phyloP scores from a whole-genome alignment of 306 rosid genomes.

The Dalbergia oliveri region DNA sequence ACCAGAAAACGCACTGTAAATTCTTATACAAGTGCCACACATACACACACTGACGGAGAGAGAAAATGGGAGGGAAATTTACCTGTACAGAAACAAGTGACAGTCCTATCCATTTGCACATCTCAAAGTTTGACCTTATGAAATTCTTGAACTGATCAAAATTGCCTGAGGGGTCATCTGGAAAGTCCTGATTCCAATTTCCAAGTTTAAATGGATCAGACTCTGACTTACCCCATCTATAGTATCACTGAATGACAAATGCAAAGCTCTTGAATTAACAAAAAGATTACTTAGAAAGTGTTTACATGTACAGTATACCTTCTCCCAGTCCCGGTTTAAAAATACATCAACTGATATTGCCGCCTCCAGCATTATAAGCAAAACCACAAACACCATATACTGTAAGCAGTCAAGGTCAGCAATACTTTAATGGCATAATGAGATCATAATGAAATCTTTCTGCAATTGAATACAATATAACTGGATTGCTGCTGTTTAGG shows the following conservation, averaged over 20 bases:
- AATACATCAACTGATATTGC: constrained; percentile 74
- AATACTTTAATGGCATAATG: constrained; percentile 25
- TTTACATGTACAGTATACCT: constrained; percentile 53
- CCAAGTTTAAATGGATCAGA: constrained; percentile 43
- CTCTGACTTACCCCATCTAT: constrained; percentile 17
- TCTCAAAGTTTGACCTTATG: constrained; percentile 63
- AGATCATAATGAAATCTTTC: constrained; percentile 22
- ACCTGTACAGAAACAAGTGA: constrained; percentile 76
- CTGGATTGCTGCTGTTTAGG: not conserved
- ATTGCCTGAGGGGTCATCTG: constrained; percentile 73
- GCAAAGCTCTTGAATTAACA: constrained; percentile 7
- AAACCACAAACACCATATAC: constrained; percentile 71
- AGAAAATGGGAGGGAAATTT: constrained; percentile 29
- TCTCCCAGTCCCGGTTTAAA: constrained; percentile 76
- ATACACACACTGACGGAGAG: constrained; percentile 2
- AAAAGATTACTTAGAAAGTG: not conserved
- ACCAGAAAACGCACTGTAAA: not conserved
- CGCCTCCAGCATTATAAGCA: constrained; percentile 79
- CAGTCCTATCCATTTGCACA: constrained; percentile 83
- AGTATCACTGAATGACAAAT: not conserved
- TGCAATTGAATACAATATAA: constrained; percentile 5
- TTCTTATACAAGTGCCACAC: constrained; percentile 14
- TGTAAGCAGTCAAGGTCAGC: constrained; percentile 52
- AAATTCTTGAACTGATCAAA: constrained; percentile 73
- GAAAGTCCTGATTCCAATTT: constrained; percentile 72